Evolutionary conservation across 768 basidiomycete genomes (phyloP), one percentile per base, ranked within the genome.

Genomic region (Artomyces pyxidatus): DNA sequence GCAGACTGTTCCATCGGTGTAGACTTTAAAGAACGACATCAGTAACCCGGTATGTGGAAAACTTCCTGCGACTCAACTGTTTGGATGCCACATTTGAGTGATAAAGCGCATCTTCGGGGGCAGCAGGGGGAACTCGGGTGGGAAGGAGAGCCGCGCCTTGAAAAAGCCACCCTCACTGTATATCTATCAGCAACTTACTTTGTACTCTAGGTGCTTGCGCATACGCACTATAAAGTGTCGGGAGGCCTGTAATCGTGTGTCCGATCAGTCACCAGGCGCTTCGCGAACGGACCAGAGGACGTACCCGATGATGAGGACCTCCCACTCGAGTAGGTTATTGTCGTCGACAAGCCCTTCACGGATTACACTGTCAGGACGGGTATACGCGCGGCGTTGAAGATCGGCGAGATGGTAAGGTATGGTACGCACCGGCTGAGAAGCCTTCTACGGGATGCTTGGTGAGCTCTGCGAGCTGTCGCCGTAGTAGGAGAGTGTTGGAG

Each of bases 41-140:
- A 46, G 32, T 37, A 25, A 10, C 11, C 7, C 11, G 44, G 6
- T 12, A 28, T 17, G 17, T 28, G 27, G 21, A 28, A 17, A 26
- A 1, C 11, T 12, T 22, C 16, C 25, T 46, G 28, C 39, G 26
- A 16, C 69, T 85, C 58, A 48, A 94, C 95, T 94, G 65, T 97
- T 99, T 1, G 96, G 96, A 69, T 99, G 96, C 82, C 94, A 91
- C 79, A 99, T 88, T 29, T 83, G 85, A 2, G 96, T 97, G 57
- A 88, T 78, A 61, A 99, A 99, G 19, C 79, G 82, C 89, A 98
- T 89, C 80, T 91, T 94, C 30, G 96, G 95, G 7, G 94, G 94
- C 42, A 83, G 72, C 46, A 95, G 68, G 23, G 95, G 95, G 64
- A 83, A 97, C 65, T 97, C 91, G 23, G 77, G 71, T 7, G 94